Base-by-base conservation (phyloP, 148 eudicot species). In the Amaranthus cruentus region DNA sequence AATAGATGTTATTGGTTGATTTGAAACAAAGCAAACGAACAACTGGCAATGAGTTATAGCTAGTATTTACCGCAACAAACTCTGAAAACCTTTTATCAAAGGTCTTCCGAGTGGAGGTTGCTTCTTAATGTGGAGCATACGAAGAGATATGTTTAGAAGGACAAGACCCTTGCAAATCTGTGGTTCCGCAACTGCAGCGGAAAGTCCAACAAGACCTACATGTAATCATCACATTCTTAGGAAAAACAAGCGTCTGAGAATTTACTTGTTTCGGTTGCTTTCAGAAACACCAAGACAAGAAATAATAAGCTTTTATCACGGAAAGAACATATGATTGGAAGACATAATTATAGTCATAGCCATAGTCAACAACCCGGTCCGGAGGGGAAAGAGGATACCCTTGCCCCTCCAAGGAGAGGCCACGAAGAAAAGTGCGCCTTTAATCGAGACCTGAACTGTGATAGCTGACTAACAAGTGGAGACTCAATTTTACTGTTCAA, bases 201-300 rank as follows among this genome's bases (percentile, higher is more conserved):
- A 90, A 82, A 95, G 98, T 51, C 98, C 97, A 47, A 91, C 98
- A 73, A 95, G 85, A 55, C 98, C 98, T 94, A 47, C 77, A 85
- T 54, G 46, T 47, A 43, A 68, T 60, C 21, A 73, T 67, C 55
- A 61, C 46, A 59, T 13, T 12, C 4, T n/a, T 14, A 56, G 61
- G 52, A 11, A 43, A 48, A 28, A 4, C n/a, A 44, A 71, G 47
- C 13, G 28, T 43, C 63, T 7, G 51, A 71, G 14, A 15, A 48
- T 47, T n/a, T 13, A 70, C 52, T 10, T 18, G 54, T 14, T 12
- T 44, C 58, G 2, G 57, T 51, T 65, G n/a, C 51, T 66, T 13
- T 42, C 42, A 48, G 47, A 28, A 61, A 61, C 65, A 61, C 47
- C 65, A 28, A 61, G 65, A 28, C 7, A 59, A 59, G 2, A 13